These are phyloP conservation scores for Alternaria arbusti DNA, from an alignment of 2,329 filamentous ascomycete species.

Conservation along the genomic window DNA sequence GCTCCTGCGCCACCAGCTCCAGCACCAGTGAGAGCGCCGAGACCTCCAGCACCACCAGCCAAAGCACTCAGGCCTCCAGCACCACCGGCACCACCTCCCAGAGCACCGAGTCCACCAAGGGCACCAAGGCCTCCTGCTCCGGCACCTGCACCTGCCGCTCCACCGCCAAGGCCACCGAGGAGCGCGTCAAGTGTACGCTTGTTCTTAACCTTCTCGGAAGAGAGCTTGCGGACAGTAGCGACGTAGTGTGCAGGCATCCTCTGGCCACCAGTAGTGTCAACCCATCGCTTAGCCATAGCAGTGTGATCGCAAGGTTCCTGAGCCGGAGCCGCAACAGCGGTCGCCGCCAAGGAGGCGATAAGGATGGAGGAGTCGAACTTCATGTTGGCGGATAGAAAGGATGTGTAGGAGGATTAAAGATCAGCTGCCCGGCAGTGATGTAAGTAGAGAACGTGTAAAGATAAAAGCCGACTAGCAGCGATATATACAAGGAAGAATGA, in stretches of 20 bases:
- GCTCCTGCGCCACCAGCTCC: neutral
- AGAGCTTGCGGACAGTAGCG: conserved; percentile 26
- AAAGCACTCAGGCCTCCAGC: neutral
- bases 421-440: conserved; percentile 36
- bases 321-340: conserved; percentile 35
- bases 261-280: conserved; percentile 25
- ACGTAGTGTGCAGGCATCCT: conserved; percentile 35
- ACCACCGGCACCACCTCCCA: neutral
- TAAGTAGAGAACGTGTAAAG: conserved; percentile 12
- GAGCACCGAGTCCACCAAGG: conserved; percentile 3
- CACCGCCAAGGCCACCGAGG: conserved; percentile 19
- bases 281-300: conserved; percentile 30
- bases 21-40: neutral
- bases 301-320: conserved; percentile 9
- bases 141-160: conserved; percentile 11
- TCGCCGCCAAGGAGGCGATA: conserved; percentile 33
- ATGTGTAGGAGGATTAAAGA: conserved; percentile 6
- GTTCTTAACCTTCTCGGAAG: conserved; percentile 26
- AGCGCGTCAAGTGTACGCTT: conserved; percentile 39
- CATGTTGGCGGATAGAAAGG: conserved; percentile 25
- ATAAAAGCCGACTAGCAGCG: conserved; percentile 38
- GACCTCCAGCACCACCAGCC: neutral
- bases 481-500: conserved; percentile 10
- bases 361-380: conserved; percentile 37
- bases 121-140: conserved; percentile 10